Conservation (phyloP, 495 filamentous ascomycete genomes). For the Durotheca rogersii region DNA sequence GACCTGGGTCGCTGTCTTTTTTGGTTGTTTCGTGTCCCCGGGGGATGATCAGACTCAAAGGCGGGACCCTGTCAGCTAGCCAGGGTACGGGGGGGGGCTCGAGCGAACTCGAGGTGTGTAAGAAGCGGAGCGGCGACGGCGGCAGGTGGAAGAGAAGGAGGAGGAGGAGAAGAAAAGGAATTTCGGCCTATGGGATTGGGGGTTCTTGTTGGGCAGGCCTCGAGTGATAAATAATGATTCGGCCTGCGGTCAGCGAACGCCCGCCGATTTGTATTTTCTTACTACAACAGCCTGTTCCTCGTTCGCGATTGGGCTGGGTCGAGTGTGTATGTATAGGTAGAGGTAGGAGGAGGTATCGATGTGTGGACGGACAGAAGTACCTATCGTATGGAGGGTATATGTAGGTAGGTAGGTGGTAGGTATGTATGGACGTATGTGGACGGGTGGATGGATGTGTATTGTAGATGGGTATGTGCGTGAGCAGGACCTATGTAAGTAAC, state of each 20-base stretch:
- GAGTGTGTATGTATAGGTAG: no score
- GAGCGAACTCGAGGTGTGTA: conserved; percentile 22
- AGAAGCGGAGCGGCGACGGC: no score
- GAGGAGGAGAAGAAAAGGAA: conserved; percentile 7
- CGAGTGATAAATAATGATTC: conserved; percentile 30
- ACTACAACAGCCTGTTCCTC: conserved; percentile 20
- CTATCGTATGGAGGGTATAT: no score
- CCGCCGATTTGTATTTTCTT: conserved; percentile 4
- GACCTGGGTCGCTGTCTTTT: conserved; percentile 15
- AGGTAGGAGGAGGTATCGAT: no score
- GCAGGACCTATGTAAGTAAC: no score
- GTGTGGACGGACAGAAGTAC: no score
- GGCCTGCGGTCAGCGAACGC: conserved; percentile 25
- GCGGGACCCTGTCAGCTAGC: conserved; percentile 19
- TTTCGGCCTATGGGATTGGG: conserved; percentile 4
- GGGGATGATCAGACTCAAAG: conserved; percentile 25
- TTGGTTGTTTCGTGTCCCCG: conserved; percentile 26
- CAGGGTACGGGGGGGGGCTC: conserved; percentile 21
- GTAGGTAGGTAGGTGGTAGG: background rate
- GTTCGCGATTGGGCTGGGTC: conserved; percentile 6
- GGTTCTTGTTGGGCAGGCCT: conserved; percentile 22
- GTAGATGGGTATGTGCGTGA: no score
- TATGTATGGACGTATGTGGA: conserved; percentile 18
- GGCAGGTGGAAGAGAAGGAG: conserved; percentile 5
- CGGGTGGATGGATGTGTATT: no score